A percentile compares a stretch with the other conserved stretches of the same genome.
phyloP scores from a whole-genome alignment of 129 eudicot species.

The Flaveria robusta region DNA sequence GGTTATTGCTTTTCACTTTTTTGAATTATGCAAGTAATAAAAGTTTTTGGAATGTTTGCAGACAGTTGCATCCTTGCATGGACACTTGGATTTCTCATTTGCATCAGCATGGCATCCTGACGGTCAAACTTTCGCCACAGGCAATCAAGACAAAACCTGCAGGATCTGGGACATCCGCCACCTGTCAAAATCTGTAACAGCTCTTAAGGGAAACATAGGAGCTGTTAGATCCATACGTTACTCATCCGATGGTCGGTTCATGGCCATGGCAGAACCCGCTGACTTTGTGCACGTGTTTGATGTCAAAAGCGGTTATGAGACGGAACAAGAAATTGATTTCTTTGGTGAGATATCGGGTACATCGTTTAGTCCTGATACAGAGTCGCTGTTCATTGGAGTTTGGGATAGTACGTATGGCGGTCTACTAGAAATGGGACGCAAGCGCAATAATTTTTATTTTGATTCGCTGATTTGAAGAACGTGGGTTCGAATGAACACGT shows the following conservation, averaged over 20 bases:
- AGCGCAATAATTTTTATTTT: conserved; percentile 55
- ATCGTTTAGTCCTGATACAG: conserved; percentile 84
- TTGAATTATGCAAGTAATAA: background rate
- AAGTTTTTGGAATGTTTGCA: conserved; percentile 29
- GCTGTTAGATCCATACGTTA: conserved; percentile 83
- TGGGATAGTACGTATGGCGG: conserved; percentile 91
- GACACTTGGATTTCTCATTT: conserved; percentile 83
- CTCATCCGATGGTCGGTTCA: conserved; percentile 81
- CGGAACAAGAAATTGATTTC: conserved; percentile 87
- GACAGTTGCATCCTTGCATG: conserved; percentile 57
- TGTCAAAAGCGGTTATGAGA: conserved; percentile 65
- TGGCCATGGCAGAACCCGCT: conserved; percentile 96
- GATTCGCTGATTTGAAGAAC: conserved; percentile 49
- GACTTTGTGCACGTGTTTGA: conserved; percentile 89
- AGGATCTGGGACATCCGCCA: conserved; percentile 77
- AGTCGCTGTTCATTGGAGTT: conserved; percentile 76
- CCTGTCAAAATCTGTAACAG: conserved; percentile 55
- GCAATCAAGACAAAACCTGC: conserved; percentile 90
- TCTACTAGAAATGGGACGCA: conserved; percentile 76
- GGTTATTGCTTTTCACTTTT: background rate
- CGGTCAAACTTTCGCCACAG: conserved; percentile 77
- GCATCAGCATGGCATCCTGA: conserved; percentile 94
- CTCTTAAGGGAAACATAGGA: conserved; percentile 74
- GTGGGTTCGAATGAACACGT: background rate
- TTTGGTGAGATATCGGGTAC: conserved; percentile 93